Conservation (phyloP, 164 flowering plant species). For the Macadamia tetraphylla region DNA sequence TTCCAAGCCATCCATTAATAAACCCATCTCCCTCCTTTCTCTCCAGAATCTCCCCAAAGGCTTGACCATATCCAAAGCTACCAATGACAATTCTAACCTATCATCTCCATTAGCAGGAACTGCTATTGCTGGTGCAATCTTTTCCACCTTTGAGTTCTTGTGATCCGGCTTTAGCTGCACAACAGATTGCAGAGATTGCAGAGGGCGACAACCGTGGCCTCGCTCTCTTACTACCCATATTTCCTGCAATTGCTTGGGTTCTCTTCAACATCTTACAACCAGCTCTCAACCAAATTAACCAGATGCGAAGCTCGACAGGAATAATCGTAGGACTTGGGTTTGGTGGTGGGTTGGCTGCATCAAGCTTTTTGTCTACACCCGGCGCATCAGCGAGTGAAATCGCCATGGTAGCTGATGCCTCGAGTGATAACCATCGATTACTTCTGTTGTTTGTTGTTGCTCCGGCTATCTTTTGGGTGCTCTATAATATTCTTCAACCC, state of each 20-base stretch:
- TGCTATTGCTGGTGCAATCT: slow-evolving; percentile 63
- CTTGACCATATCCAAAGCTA: slow-evolving; percentile 25
- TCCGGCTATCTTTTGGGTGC: slow-evolving; percentile 77
- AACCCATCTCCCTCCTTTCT: slow-evolving; percentile 46
- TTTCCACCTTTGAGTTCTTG: slow-evolving; percentile 48
- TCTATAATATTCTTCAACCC: slow-evolving; percentile 66
- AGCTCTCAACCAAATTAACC: slow-evolving; percentile 76
- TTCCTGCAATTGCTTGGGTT: slow-evolving; percentile 87
- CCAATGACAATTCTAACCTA: slow-evolving; percentile 11
- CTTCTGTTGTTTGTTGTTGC: slow-evolving; percentile 57
- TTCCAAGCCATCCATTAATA: slow-evolving; percentile 28
- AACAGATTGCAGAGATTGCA: slow-evolving; percentile 50
- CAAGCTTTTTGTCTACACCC: slow-evolving; percentile 36
- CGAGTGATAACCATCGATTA: slow-evolving; percentile 49
- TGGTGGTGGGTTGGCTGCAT: slow-evolving; percentile 45
- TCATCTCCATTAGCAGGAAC: slow-evolving; percentile 25
- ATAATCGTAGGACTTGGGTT: slow-evolving; percentile 62
- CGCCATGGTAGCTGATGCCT: slow-evolving; percentile 44
- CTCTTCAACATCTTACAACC: slow-evolving; percentile 84
- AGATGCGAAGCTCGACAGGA: slow-evolving; percentile 56
- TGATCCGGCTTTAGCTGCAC: slow-evolving; percentile 76
- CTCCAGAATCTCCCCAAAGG: slow-evolving; percentile 55
- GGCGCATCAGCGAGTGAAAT: slow-evolving; percentile 49
- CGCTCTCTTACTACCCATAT: slow-evolving; percentile 66
- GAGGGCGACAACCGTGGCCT: slow-evolving; percentile 86